These are phyloP conservation scores for Sporothrix luriei DNA, from an alignment of 2,329 filamentous ascomycete genomes.

Conservation along the genomic window DNA sequence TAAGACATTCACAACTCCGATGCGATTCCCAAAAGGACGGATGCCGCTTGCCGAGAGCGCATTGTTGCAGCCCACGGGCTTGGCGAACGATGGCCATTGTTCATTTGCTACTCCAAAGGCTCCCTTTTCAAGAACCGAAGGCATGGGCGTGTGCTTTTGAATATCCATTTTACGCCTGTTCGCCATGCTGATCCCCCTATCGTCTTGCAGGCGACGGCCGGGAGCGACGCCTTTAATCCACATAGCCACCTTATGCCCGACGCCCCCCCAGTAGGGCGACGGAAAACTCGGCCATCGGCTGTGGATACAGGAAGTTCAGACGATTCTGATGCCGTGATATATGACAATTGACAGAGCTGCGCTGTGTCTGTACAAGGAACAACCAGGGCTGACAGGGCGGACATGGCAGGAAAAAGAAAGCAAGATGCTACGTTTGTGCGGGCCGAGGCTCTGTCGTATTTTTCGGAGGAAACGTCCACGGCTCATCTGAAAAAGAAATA, in stretches of 20 bases:
- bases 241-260: conserved; percentile 6
- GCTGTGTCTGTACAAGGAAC: not conserved
- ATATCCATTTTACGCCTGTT: not conserved
- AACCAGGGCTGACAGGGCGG: no score
- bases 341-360: not conserved
- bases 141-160: not conserved
- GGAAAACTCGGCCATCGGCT: no score
- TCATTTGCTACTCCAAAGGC: no score
- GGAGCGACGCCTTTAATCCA: not conserved
- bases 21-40: not conserved
- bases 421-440: not conserved
- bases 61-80: not conserved
- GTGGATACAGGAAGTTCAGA: no score
- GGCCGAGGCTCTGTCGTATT: not conserved
- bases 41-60: not conserved
- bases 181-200: not conserved
- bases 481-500: not conserved
- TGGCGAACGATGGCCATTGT: no score
- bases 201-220: not conserved
- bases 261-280: no score
- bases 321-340: not conserved
- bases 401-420: no score
- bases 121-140: not conserved
- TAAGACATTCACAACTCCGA: no score
- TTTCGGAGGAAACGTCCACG: not conserved